Evolutionary conservation across 140 eudicot species (phyloP).

Genomic region (Bidens hawaiensis): DNA sequence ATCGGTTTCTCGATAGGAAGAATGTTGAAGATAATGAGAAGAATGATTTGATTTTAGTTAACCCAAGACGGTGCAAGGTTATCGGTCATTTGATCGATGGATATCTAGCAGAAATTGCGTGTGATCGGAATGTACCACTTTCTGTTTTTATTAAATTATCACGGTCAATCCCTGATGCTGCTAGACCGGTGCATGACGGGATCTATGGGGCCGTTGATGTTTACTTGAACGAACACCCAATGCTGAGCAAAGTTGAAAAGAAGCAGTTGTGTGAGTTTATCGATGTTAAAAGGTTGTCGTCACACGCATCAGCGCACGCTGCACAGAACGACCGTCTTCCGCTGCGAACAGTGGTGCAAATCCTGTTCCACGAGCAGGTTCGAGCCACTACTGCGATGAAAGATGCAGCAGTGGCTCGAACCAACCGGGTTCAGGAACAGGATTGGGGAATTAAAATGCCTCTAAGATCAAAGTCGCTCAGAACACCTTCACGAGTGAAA

Average conservation of each 20-base stretch:
- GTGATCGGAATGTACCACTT: conserved; percentile 47
- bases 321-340: conserved; percentile 88
- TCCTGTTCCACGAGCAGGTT: conserved; percentile 71
- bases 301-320: conserved; percentile 72
- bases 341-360: conserved; percentile 77
- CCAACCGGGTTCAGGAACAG: conserved; percentile 29
- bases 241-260: conserved; percentile 58
- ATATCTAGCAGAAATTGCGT: conserved; percentile 62
- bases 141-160: conserved; percentile 43
- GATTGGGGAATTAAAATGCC: conserved; percentile 46
- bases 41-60: conserved; percentile 34
- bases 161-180: conserved; percentile 52
- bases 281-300: conserved; percentile 59
- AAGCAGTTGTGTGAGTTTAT: conserved; percentile 64
- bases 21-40: conserved; percentile 21
- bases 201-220: conserved; percentile 68
- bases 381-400: conserved; percentile 47
- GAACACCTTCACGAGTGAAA: conserved; percentile 51
- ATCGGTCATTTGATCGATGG: conserved; percentile 68
- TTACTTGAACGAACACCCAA: conserved; percentile 75
- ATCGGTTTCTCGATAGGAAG: conserved; percentile 31
- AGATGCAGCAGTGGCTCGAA: conserved; percentile 22
- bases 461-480: conserved; percentile 39
- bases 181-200: conserved; percentile 79
- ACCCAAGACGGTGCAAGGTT: conserved; percentile 36